phyloP scores from a whole-genome alignment of 768 basidiomycete species.

The Mycena galericulata region DNA sequence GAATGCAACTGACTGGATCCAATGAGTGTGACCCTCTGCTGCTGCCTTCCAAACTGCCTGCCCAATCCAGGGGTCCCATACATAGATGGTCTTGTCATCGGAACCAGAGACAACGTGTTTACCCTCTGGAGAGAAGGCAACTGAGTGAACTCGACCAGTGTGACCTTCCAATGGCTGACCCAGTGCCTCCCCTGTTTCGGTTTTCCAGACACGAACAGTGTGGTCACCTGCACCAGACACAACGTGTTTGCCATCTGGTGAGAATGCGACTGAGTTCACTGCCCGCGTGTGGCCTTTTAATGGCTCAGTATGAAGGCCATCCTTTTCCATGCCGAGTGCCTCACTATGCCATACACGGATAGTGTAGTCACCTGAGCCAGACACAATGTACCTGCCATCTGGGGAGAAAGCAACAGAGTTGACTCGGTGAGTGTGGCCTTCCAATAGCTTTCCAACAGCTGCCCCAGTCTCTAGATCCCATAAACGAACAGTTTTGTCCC shows the following conservation, averaged over 20 bases:
- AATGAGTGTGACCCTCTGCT: too few species aligned
- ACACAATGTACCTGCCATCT: neutral
- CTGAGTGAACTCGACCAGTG: neutral
- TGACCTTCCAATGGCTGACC: neutral
- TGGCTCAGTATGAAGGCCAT: neutral
- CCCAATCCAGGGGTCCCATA: neutral
- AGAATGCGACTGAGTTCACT: neutral
- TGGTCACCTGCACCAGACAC: neutral
- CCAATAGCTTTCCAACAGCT: neutral
- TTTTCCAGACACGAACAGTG: neutral
- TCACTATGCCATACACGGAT: neutral
- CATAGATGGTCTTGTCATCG: neutral
- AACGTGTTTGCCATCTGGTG: neutral
- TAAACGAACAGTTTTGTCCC: neutral
- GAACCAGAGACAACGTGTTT: neutral
- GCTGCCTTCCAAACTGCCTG: too few species aligned
- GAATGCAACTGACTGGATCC: neutral
- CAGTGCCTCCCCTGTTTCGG: neutral
- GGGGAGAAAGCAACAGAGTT: neutral
- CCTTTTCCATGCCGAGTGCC: too few species aligned
- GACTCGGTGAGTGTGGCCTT: neutral
- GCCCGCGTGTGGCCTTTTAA: neutral
- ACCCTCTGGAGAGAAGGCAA: neutral
- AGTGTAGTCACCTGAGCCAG: neutral
- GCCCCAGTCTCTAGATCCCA: neutral